phyloP scores from a whole-genome alignment of 1,284 basidiomycete genomes.

The Spongispora temasekensis region DNA sequence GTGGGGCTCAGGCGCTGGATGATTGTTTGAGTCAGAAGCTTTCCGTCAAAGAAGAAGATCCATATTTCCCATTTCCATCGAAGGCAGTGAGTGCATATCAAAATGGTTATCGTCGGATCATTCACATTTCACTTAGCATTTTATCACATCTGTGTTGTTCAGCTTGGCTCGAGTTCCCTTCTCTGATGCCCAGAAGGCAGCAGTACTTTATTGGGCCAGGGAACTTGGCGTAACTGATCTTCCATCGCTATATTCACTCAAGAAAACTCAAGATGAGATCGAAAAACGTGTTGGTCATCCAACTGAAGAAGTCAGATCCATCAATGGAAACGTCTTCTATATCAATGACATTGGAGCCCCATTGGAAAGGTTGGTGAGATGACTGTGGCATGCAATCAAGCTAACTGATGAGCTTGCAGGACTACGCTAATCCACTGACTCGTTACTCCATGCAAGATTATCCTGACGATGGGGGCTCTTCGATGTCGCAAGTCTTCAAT shows the following conservation, averaged over 20 bases:
- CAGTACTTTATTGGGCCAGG: conserved; percentile 32
- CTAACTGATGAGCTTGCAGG: conserved; percentile 17
- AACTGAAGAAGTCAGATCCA: background rate
- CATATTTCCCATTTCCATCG: background rate
- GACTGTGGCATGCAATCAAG: background rate
- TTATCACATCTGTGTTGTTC: background rate
- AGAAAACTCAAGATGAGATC: conserved; percentile 2
- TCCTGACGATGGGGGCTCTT: conserved; percentile 20
- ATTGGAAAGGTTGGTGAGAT: background rate
- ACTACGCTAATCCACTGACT: conserved; percentile 30
- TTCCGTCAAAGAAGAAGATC: background rate
- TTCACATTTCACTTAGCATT: background rate
- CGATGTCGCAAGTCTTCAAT: conserved; percentile 26
- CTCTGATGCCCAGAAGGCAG: conserved; percentile 22
- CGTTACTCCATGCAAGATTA: conserved; percentile 25
- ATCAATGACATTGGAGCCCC: conserved; percentile 19
- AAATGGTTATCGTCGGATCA: background rate
- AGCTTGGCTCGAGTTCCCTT: background rate
- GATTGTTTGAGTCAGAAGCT: background rate
- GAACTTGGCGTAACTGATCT: conserved; percentile 25
- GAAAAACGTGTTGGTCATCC: background rate
- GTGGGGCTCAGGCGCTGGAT: background rate
- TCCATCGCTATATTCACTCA: conserved; percentile 19
- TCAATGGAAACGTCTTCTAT: conserved; percentile 31
- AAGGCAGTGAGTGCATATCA: background rate